Base-by-base conservation (phyloP, 2,329 filamentous ascomycete species). In the Xylariaceae sp. region DNA sequence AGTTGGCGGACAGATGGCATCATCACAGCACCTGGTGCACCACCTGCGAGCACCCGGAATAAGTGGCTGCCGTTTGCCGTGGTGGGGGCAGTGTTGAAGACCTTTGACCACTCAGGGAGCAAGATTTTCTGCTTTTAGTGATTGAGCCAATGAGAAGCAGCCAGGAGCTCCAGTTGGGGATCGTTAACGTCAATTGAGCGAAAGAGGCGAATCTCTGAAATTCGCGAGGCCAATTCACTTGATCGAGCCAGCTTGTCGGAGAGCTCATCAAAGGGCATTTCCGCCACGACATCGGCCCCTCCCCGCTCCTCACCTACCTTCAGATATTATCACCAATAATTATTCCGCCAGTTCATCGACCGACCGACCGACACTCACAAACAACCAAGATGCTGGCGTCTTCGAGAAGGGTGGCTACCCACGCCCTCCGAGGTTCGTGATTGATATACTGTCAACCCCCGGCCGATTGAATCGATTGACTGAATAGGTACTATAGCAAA, bases 401-500 rank as follows among this genome's bases (percentile, higher is more conserved):
- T 48, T 66, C 68, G 43, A 64, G 67, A 64, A 65, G 66, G 60
- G 63, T 62, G 41, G 65, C 67, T 54, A 39, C 42, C 32, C 5
- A 37, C 16, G 19, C 34, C 11, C 20, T 41, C 45, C 37, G 29
- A 22, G 25, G 21, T 33, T 33, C n/a, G n/a, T n/a, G n/a, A n/a
- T n/a, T n/a, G n/a, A n/a, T n/a, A n/a, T n/a, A n/a, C n/a, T n/a
- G n/a, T n/a, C n/a, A n/a, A n/a, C n/a, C n/a, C n/a, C n/a, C n/a
- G n/a, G n/a, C 16, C 27, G 35, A 29, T 19, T 22, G 14, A 36
- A 37, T 35, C 25, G 36, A 29, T 36, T 35, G 49, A 36, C 49
- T 56, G 47, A 56, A 63, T 63, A 62, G n/a, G n/a, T n/a, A 45
- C 44, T 49, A 58, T 62, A 89, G 86, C 74, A 67, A 86, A 82